phyloP scores from a whole-genome alignment of 2,329 filamentous ascomycete species.

The Elsinoe arachidis region DNA sequence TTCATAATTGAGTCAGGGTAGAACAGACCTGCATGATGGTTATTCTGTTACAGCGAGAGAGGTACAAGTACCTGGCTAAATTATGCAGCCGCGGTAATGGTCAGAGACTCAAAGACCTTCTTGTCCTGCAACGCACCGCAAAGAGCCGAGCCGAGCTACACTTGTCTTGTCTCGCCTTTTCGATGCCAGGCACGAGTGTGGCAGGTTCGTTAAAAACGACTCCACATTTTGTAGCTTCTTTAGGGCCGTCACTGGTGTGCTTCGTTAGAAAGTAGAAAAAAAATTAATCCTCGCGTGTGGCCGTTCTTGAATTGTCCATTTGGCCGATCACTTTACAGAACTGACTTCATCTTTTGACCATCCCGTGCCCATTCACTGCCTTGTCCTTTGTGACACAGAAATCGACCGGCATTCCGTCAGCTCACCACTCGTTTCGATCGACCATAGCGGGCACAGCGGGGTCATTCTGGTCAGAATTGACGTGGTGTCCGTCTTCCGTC shows the following conservation, averaged over 20 bases:
- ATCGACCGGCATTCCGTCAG: too few relatives aligned
- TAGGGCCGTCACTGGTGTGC: background rate
- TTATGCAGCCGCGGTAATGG: background rate
- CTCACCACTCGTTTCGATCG: too few relatives aligned
- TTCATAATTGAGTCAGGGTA: constrained; percentile 20
- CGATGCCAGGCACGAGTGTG: too few relatives aligned
- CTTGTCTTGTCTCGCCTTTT: background rate
- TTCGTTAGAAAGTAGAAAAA: constrained; percentile 7
- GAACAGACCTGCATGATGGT: background rate
- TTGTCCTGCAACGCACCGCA: background rate
- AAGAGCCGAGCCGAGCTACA: constrained; percentile 7
- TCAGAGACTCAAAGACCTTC: background rate
- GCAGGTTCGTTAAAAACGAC: background rate
- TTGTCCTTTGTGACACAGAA: background rate
- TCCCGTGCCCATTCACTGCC: background rate
- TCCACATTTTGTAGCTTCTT: background rate
- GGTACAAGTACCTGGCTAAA: background rate
- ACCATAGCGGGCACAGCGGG: background rate
- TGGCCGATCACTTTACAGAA: constrained; percentile 1
- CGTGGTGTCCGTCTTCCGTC: background rate
- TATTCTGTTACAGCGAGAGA: background rate
- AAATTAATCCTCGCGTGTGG: background rate
- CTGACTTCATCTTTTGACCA: background rate
- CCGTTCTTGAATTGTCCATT: background rate
- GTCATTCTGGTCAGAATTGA: background rate